Evolutionary conservation across 2,329 filamentous ascomycete genomes (phyloP).

Genomic region (Juglanconis oblonga): DNA sequence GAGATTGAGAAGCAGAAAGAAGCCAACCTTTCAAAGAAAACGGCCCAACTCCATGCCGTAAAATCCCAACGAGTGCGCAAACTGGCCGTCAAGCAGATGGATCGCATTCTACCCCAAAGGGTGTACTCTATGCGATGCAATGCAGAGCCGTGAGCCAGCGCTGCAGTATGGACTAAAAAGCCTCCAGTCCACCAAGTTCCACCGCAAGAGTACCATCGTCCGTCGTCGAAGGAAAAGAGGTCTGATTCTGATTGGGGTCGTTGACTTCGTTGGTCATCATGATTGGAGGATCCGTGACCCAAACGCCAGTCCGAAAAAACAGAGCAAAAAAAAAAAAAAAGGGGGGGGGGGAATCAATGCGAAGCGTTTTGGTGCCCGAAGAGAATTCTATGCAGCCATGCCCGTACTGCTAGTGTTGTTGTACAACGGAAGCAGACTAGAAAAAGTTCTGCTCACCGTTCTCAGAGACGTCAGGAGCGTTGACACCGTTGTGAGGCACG

Average conservation of each 20-base stretch:
- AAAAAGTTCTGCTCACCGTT: slow-evolving; percentile 24
- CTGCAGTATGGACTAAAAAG: background rate
- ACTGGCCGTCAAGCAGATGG: slow-evolving; percentile 2
- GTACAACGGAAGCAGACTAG: slow-evolving; percentile 21
- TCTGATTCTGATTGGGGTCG: slow-evolving; percentile 14
- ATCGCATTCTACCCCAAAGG: slow-evolving; percentile 1
- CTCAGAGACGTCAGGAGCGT: slow-evolving; percentile 13
- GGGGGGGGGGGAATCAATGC: background rate
- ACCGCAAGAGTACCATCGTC: slow-evolving; percentile 3
- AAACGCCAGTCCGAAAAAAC: slow-evolving; percentile 8
- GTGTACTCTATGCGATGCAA: slow-evolving; percentile 4
- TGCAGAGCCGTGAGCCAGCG: slow-evolving; percentile 4
- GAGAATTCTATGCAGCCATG: slow-evolving; percentile 17
- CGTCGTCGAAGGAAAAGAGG: slow-evolving; percentile 5
- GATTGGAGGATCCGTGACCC: slow-evolving; percentile 2
- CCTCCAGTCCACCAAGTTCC: background rate
- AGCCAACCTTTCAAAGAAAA: background rate
- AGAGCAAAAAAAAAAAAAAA: slow-evolving; percentile 4
- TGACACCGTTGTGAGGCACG: slow-evolving; percentile 23
- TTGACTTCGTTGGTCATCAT: slow-evolving; percentile 19
- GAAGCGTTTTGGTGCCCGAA: slow-evolving; percentile 12
- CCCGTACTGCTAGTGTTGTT: slow-evolving; percentile 17
- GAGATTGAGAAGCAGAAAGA: background rate
- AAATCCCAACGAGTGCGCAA: background rate
- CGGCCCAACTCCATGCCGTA: background rate